These are phyloP conservation scores for Collybiopsis confluens DNA, from an alignment of 768 basidiomycete genomes.

Conservation along the genomic window DNA sequence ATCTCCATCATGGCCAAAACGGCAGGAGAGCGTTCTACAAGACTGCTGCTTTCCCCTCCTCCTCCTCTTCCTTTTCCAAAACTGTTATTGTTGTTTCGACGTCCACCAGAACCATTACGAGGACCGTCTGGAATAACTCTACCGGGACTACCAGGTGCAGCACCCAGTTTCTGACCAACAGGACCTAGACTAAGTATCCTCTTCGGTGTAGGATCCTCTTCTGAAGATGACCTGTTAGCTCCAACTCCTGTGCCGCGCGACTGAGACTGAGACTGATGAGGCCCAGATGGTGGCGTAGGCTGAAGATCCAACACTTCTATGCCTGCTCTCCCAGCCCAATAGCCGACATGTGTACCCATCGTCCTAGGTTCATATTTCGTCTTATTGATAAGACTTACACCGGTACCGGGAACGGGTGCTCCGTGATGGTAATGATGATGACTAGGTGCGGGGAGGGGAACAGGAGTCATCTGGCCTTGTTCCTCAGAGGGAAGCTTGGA, in stretches of 20 bases:
- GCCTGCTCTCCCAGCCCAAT: constrained; percentile 66
- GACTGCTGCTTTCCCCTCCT: constrained; percentile 20
- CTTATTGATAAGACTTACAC: too few species aligned
- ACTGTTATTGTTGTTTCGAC: constrained; percentile 17
- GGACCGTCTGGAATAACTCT: too few species aligned
- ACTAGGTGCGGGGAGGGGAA: constrained; percentile 62
- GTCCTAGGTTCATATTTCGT: constrained; percentile 65
- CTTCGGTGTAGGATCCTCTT: constrained; percentile 18
- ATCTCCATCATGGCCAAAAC: constrained; percentile 82
- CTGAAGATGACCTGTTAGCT: constrained; percentile 7
- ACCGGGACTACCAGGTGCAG: too few species aligned
- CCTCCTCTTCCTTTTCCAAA: too few species aligned
- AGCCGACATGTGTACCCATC: constrained; percentile 54
- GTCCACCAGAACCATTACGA: neutral
- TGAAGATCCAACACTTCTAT: constrained; percentile 54
- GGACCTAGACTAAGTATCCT: neutral
- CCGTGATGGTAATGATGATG: constrained; percentile 20
- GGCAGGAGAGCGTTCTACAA: constrained; percentile 75
- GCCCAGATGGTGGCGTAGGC: constrained; percentile 29
- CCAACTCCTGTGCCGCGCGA: neutral
- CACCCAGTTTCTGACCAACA: neutral
- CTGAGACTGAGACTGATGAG: neutral
- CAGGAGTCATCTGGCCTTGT: constrained; percentile 39
- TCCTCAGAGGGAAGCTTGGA: constrained; percentile 21
- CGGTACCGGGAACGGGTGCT: too few species aligned